Conservation (phyloP, 1,284 basidiomycete genomes). For the Puccinia coronata region DNA sequence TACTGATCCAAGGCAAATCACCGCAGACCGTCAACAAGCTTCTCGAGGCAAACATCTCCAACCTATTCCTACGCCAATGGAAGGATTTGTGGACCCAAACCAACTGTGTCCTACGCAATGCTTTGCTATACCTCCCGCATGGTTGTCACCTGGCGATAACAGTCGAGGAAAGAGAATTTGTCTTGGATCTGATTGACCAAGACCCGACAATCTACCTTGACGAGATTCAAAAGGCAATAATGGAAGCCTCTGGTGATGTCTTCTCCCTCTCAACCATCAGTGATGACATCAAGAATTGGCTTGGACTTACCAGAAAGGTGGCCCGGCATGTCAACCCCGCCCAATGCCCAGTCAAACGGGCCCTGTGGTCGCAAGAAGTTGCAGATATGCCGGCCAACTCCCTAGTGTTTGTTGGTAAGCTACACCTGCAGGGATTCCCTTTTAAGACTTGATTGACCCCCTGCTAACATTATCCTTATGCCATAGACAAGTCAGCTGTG, state of each 20-base stretch:
- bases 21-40: no score
- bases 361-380: background rate
- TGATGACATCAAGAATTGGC: background rate
- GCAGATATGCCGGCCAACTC: background rate
- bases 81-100: background rate
- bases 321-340: background rate
- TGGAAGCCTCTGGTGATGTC: background rate
- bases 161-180: background rate
- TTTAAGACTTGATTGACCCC: background rate
- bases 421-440: background rate
- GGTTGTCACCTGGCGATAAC: background rate
- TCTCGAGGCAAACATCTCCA: no score
- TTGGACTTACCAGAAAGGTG: background rate
- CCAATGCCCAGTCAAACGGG: no score
- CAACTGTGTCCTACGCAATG: background rate
- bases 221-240: background rate
- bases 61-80: no score
- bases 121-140: background rate
- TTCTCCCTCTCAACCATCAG: background rate
- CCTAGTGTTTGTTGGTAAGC: background rate
- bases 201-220: constrained; percentile 11
- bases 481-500: background rate
- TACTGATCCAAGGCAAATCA: no score
- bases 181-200: background rate
- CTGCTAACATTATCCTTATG: background rate